These are phyloP conservation scores for Botryotinia calthae DNA, from an alignment of 2,329 filamentous ascomycete genomes.

Conservation along the genomic window DNA sequence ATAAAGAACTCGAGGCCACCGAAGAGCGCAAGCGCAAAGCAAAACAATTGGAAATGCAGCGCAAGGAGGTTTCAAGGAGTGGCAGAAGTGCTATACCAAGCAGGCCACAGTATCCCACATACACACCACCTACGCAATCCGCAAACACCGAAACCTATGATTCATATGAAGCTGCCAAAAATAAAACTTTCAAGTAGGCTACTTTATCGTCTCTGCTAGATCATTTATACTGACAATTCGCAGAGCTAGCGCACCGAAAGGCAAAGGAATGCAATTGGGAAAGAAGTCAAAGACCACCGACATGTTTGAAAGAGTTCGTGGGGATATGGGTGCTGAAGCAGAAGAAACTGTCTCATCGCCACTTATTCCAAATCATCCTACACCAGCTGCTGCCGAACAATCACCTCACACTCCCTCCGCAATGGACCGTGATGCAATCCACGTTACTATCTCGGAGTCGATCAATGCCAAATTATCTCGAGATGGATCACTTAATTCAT, in stretches of 20 bases:
- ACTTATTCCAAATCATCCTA: slow-evolving; percentile 56
- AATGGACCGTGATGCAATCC: slow-evolving; percentile 78
- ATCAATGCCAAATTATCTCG: slow-evolving; percentile 85
- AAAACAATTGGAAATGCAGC: slow-evolving; percentile 97
- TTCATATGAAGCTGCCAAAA: slow-evolving; percentile 95
- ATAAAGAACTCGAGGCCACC: slow-evolving; percentile 97
- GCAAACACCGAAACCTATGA: slow-evolving; percentile 81
- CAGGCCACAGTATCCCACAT: slow-evolving; percentile 82
- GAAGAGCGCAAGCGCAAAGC: slow-evolving; percentile 98
- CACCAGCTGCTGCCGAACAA: slow-evolving; percentile 52
- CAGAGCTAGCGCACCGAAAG: slow-evolving; percentile 67
- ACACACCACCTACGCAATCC: slow-evolving; percentile 75
- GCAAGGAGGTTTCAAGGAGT: slow-evolving; percentile 86
- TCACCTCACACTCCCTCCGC: slow-evolving; percentile 58
- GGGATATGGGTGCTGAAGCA: slow-evolving; percentile 82
- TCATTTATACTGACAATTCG: slow-evolving; percentile 20
- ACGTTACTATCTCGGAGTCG: slow-evolving; percentile 83
- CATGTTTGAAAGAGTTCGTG: slow-evolving; percentile 93
- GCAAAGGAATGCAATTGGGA: slow-evolving; percentile 98
- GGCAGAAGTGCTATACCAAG: slow-evolving; percentile 66
- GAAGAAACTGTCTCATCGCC: slow-evolving; percentile 65
- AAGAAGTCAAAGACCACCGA: slow-evolving; percentile 98
- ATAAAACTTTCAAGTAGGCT: slow-evolving; percentile 79
- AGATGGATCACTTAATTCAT: slow-evolving; percentile 81
- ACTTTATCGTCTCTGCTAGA: slow-evolving; percentile 31